Evolutionary conservation across 2,329 filamentous ascomycete species (phyloP), one percentile per base, ranked within the genome.

Genomic region (Penicillium sp.): DNA sequence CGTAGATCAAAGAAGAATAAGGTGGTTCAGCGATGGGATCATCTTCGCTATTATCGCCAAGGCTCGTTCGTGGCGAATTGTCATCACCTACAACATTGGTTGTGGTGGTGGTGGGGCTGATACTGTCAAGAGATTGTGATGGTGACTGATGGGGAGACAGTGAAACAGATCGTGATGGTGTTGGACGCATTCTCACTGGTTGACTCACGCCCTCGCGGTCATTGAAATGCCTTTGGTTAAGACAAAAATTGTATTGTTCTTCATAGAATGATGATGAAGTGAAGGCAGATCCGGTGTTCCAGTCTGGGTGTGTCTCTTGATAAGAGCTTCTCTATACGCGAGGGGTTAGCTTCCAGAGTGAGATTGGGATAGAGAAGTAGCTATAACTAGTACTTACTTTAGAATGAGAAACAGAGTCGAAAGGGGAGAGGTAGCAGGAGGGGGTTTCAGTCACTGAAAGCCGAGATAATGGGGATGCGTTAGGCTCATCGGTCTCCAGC

Each of bases 1-100:
- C 79, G 67, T 87, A 89, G 57, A 97, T 91, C 14, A 96, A 82
- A 65, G 89, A 82, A 0, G 93, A 92, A 68, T 97, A 97, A 1
- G 91, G 89, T 55, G 84, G 83, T 19, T 85, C 83, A 5, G 67
- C 64, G 46, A 73, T 73, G 8, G 53, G 60, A 18, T 68, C 71
- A 29, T 70, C 64, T 26, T 66, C 67, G 13, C 43, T 62, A 13
- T 61, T 19, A 10, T 61, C 59, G 16, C 53, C 46, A 11, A 50
- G 34, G 43, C 52, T 65, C 2, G 56, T 55, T 29, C 54, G 58
- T 49, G 65, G 62, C 31, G 71, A 71, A 13, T 67, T 66, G 21
- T 26, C 50, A n/a, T 61, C 60, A 23, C 37, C 16, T 19, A 42
- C 47, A 2, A 47, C 37, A 16, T 44, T 53, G 19, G 54, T 52